A percentile compares a stretch with the other conserved stretches of the same genome.
Evolutionary conservation across 345 rosid genomes (phyloP).

Genomic region (Gossypium herbaceum): DNA sequence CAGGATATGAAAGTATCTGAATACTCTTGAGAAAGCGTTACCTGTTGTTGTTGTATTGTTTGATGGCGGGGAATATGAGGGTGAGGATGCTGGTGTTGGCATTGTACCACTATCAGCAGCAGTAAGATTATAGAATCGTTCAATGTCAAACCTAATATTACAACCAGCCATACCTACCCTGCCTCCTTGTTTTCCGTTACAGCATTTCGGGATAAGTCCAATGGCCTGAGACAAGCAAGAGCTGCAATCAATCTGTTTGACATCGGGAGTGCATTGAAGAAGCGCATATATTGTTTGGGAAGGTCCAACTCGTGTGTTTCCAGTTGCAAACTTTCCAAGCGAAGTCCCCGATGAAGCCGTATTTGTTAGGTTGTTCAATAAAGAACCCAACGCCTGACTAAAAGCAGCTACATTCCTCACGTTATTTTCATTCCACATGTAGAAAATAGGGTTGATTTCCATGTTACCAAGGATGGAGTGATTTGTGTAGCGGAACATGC

Average conservation of each 20-base stretch:
- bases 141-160: slow-evolving; percentile 27
- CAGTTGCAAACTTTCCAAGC: slow-evolving; percentile 21
- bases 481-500: slow-evolving; percentile 43
- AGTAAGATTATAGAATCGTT: slow-evolving; percentile 15
- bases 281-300: slow-evolving; percentile 21
- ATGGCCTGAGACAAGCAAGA: slow-evolving; percentile 15
- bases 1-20: too few relatives aligned
- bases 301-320: neutral
- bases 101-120: neutral
- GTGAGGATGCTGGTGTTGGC: neutral
- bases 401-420: slow-evolving; percentile 10
- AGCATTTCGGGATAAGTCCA: neutral
- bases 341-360: slow-evolving; percentile 24
- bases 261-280: slow-evolving; percentile 43
- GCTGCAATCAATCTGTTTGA: slow-evolving; percentile 8
- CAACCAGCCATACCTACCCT: slow-evolving; percentile 23
- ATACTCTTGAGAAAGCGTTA: neutral
- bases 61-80: neutral
- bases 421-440: neutral
- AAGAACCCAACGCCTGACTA: slow-evolving; percentile 5
- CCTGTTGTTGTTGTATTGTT: neutral
- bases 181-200: slow-evolving; percentile 21
- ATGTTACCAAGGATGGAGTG: neutral
- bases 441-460: neutral
- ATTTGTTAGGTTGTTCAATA: slow-evolving; percentile 9